Evolutionary conservation across 2,329 filamentous ascomycete species (phyloP), one percentile per base, ranked within the genome.

Genomic region (Botryotinia narcissicola): DNA sequence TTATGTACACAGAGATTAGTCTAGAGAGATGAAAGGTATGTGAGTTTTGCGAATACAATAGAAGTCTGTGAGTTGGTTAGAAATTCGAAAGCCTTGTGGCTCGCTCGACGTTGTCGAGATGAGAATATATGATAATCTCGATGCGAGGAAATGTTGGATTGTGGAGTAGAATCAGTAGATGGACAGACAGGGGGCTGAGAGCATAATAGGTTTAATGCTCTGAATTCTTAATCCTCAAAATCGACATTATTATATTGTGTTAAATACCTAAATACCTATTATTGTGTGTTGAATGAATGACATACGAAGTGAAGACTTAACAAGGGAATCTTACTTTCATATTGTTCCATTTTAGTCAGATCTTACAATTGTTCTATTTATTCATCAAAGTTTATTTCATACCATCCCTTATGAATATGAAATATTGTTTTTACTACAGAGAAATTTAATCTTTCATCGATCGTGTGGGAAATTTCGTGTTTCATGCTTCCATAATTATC

Each of bases 331-430:
- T 16, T 51, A 35, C 10, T 68, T 54, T 54, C 35, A 40, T 2
- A 54, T 68, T 54, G 64, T 68, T 68, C 64, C 46, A 68, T 68
- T 68, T 68, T 40, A 46, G 63, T n/a, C 48, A n/a, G 48, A 54
- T 54, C 48, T 54, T n/a, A 46, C 20, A 35, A 48, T 66, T 25
- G 16, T 67, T 54, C 16, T 54, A 40, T 67, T 54, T 35, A 67
- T 67, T 44, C 61, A 63, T 32, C 40, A 12, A 44, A 63, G 51
- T 63, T 32, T 29, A 16, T 10, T 63, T 32, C 40, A 44, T 60
- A 60, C 32, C 32, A 61, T 61, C 48, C n/a, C 48, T 40, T 51
- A 37, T 67, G 44, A 40, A 29, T 51, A n/a, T 51, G 25, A 54
- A 54, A 18, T 51, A 37, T 54, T 37, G 46, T 51, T 37, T 10